Evolutionary conservation across 2,329 filamentous ascomycete genomes (phyloP).

Genomic region (Hypomyces rosellus): DNA sequence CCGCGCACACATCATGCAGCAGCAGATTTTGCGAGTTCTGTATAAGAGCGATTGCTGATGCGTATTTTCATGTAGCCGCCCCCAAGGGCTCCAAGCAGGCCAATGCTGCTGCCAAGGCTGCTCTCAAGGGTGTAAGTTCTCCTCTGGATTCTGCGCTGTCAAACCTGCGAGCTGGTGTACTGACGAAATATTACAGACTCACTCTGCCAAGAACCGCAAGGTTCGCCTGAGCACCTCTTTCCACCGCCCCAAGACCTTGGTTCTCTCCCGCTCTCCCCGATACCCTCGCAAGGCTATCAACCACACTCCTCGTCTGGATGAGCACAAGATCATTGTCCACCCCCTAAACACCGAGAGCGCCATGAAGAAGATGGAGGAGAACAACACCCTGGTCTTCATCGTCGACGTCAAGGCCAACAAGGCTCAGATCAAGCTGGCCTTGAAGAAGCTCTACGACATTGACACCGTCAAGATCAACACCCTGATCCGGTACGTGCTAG

Average conservation of each 20-base stretch:
- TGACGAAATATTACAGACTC: slow-evolving; percentile 30
- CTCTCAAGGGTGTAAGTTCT: slow-evolving; percentile 84
- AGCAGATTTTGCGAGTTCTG: slow-evolving; percentile 73
- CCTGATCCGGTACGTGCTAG: slow-evolving; percentile 70
- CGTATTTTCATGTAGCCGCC: slow-evolving; percentile 48
- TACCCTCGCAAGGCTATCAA: slow-evolving; percentile 95
- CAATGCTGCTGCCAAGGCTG: slow-evolving; percentile 89
- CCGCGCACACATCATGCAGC: slow-evolving; percentile 52
- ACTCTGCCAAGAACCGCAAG: slow-evolving; percentile 81
- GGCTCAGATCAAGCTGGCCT: slow-evolving; percentile 94
- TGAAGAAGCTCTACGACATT: slow-evolving; percentile 99
- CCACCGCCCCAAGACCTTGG: slow-evolving; percentile 95
- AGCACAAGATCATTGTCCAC: slow-evolving; percentile 96
- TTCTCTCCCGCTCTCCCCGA: slow-evolving; percentile 84
- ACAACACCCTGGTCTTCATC: slow-evolving; percentile 99
- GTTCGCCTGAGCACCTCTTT: slow-evolving; percentile 89
- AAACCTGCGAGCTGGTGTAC: not conserved
- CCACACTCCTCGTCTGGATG: slow-evolving; percentile 85
- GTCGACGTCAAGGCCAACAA: slow-evolving; percentile 98
- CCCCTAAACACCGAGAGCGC: slow-evolving; percentile 99
- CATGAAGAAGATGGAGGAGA: slow-evolving; percentile 99
- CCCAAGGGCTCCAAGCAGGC: slow-evolving; percentile 75
- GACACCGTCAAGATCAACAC: slow-evolving; percentile 99
- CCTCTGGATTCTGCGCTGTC: not conserved
- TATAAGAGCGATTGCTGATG: slow-evolving; percentile 68